Percentiles rank a stretch among this genome's conserved stretches.
Evolutionary conservation across 2,329 filamentous ascomycete genomes (phyloP).

Genomic region (Trichoderma sp.): DNA sequence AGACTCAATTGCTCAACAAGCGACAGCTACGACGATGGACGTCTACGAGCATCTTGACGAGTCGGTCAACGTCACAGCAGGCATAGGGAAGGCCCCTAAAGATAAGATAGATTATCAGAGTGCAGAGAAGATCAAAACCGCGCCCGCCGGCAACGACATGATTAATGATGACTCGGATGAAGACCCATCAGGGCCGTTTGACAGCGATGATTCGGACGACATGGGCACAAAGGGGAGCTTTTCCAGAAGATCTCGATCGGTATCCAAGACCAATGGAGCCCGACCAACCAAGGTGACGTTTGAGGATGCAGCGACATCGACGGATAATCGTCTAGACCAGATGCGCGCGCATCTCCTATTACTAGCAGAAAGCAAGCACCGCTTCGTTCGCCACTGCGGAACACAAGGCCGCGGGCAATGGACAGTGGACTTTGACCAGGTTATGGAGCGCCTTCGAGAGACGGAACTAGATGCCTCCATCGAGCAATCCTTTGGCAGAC

Average conservation of each 20-base stretch:
- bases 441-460: conserved; percentile 70
- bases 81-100: conserved; percentile 55
- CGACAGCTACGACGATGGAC: conserved; percentile 52
- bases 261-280: conserved; percentile 36
- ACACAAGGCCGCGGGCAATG: conserved; percentile 67
- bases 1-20: conserved; percentile 31
- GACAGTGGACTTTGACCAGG: conserved; percentile 76
- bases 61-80: conserved; percentile 51
- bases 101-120: conserved; percentile 47
- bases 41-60: conserved; percentile 55
- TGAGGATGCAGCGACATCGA: conserved; percentile 44
- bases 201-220: conserved; percentile 33
- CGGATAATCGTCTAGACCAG: conserved; percentile 51
- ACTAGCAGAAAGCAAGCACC: conserved; percentile 65
- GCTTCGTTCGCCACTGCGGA: conserved; percentile 68
- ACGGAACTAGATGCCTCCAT: conserved; percentile 80
- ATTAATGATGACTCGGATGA: conserved; percentile 39
- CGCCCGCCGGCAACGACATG: conserved; percentile 34
- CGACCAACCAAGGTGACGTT: conserved; percentile 49
- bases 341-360: conserved; percentile 73
- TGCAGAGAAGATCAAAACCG: conserved; percentile 49
- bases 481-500: conserved; percentile 69
- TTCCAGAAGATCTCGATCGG: conserved; percentile 26
- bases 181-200: conserved; percentile 25
- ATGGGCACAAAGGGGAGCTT: conserved; percentile 32